phyloP scores from a whole-genome alignment of 768 basidiomycete genomes.

The Podaxis sp. region DNA sequence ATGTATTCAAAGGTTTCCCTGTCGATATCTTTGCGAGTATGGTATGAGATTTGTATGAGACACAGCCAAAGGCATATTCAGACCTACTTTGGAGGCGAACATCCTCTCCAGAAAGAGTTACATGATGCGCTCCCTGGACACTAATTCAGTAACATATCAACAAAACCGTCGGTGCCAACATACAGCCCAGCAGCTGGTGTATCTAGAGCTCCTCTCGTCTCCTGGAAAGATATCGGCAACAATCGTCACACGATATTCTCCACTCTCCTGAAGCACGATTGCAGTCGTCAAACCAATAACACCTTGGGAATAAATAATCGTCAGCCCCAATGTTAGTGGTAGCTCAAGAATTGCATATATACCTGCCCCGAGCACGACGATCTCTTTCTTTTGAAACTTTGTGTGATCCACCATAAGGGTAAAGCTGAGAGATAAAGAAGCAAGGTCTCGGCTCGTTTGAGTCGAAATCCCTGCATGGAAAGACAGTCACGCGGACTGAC shows the following conservation, averaged over 20 bases:
- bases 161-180: slow-evolving; percentile 23
- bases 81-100: slow-evolving; percentile 44
- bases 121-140: slow-evolving; percentile 76
- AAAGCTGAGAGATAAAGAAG: neutral
- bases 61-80: neutral
- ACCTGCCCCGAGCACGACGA: slow-evolving; percentile 42
- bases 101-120: slow-evolving; percentile 51
- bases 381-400: slow-evolving; percentile 12
- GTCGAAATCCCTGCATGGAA: too few species aligned
- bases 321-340: neutral
- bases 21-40: slow-evolving; percentile 53
- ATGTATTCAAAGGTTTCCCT: slow-evolving; percentile 67
- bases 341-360: neutral
- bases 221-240: slow-evolving; percentile 69
- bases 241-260: slow-evolving; percentile 62
- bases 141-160: slow-evolving; percentile 1
- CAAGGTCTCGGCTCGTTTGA: neutral
- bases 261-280: slow-evolving; percentile 60
- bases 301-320: slow-evolving; percentile 41
- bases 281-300: slow-evolving; percentile 79
- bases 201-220: slow-evolving; percentile 65
- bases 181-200: slow-evolving; percentile 84
- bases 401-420: neutral
- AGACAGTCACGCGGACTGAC: too few species aligned
- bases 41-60: neutral